A percentile compares a stretch with the other conserved stretches of the same genome.
phyloP scores from a whole-genome alignment of 768 basidiomycete species.

The Cystobasidiopsis lactophilus region DNA sequence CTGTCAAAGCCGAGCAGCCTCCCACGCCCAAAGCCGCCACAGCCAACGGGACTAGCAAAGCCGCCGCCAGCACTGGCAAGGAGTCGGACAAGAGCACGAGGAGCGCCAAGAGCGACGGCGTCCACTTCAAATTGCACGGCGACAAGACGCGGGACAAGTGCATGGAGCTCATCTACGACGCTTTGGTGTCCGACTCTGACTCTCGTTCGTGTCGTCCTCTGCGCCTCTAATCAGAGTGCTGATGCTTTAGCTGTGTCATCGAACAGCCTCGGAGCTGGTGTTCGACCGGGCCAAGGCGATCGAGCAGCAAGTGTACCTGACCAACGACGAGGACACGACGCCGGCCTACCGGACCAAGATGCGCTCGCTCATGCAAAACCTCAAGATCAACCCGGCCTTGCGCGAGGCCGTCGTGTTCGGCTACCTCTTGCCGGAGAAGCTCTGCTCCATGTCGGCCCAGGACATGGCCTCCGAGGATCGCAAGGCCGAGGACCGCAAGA shows the following conservation, averaged over 20 bases:
- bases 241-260: background rate
- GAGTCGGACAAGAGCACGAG: too few relatives aligned
- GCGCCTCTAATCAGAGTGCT: background rate
- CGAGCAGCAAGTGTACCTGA: slow-evolving; percentile 40
- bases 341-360: slow-evolving; percentile 52
- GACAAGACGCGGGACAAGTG: slow-evolving; percentile 71
- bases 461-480: slow-evolving; percentile 93
- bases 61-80: too few relatives aligned
- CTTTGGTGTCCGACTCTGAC: slow-evolving; percentile 59
- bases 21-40: background rate
- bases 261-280: slow-evolving; percentile 46
- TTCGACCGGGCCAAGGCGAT: slow-evolving; percentile 42
- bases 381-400: slow-evolving; percentile 72
- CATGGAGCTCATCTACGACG: slow-evolving; percentile 73
- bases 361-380: slow-evolving; percentile 67
- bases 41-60: background rate
- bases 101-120: slow-evolving; percentile 37
- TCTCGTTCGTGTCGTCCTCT: slow-evolving; percentile 43
- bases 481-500: slow-evolving; percentile 57
- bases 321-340: slow-evolving; percentile 30
- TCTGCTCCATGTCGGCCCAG: slow-evolving; percentile 31
- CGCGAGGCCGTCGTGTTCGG: slow-evolving; percentile 70
- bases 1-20: background rate
- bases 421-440: slow-evolving; percentile 42
- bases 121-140: slow-evolving; percentile 35